Evolutionary conservation across 331 rosid genomes (phyloP), one percentile per base, ranked within the genome.

Genomic region (Acacia concinna): DNA sequence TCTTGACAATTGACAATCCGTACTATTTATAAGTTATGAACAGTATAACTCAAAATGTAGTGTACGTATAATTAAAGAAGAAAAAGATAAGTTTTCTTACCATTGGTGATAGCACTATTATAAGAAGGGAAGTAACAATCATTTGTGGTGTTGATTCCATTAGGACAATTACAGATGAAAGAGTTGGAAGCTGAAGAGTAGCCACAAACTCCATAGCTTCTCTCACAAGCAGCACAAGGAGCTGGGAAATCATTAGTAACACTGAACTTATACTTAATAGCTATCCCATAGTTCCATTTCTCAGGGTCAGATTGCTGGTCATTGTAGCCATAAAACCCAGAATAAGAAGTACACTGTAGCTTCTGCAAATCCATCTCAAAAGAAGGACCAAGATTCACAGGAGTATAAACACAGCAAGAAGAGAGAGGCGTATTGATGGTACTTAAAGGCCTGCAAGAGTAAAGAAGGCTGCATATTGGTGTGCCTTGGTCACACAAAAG

Each of bases 201-300:
- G 0, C 97, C 97, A 77, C 98, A 94, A 35, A 88, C 83, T 13
- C 97, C 98, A 78, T 77, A 71, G 51, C 97, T 90, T 12, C 68
- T 91, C 62, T 94, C 98, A 79, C 98, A 94, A 10, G 79, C 79
- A 52, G 59, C 82, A 85, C 98, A 94, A 7, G 86, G 76, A 20
- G 37, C 77, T 5, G 98, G 98, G 78, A 73, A 91, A 38, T 92
- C 98, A 71, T 94, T 85, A 28, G 88, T 85, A 21, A 91, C 88
- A 37, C 89, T 87, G 73, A 92, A 94, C 85, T 92, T 94, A 37
- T 94, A 94, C 70, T 88, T 87, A 18, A 94, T 67, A 15, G 95
- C 92, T 30, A 94, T 91, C 38, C 98, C 98, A 65, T 91, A 94
- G 66, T 86, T 94, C 98, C 98, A 94, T 27, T 86, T 85, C 43